These are phyloP conservation scores for Alternaria ventricosa DNA, from an alignment of 2,329 filamentous ascomycete species.

Conservation along the genomic window DNA sequence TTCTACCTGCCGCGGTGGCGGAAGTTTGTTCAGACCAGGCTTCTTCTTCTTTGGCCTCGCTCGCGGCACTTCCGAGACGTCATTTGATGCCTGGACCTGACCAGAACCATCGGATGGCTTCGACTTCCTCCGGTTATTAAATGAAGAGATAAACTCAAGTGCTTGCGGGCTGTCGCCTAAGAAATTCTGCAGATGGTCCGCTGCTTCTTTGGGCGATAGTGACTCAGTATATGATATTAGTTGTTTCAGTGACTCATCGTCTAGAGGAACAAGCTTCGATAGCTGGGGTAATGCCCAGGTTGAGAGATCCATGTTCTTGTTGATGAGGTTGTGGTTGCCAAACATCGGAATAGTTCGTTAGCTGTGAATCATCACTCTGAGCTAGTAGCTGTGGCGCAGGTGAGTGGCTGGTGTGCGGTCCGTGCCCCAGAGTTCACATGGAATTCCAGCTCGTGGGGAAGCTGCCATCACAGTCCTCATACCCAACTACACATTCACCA, in stretches of 20 bases:
- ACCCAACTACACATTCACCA: conserved; percentile 21
- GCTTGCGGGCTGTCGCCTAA: conserved; percentile 83
- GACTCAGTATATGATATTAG: conserved; percentile 81
- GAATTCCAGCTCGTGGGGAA: conserved; percentile 6
- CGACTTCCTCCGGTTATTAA: conserved; percentile 69
- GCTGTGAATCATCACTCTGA: conserved; percentile 27
- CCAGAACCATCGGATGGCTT: conserved; percentile 31
- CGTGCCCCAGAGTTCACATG: conserved; percentile 3
- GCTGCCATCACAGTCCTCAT: conserved; percentile 30
- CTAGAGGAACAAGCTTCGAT: conserved; percentile 79
- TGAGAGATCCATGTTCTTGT: conserved; percentile 49
- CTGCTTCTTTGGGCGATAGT: conserved; percentile 77
- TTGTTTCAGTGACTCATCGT: conserved; percentile 83
- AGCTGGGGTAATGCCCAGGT: conserved; percentile 73
- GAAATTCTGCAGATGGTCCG: conserved; percentile 84
- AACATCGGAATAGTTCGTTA: conserved; percentile 2
- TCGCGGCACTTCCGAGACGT: conserved; percentile 40
- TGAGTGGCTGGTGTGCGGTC: conserved; percentile 17
- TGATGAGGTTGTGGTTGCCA: conserved; percentile 1
- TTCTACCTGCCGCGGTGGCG: conserved; percentile 56
- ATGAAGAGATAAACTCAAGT: conserved; percentile 73
- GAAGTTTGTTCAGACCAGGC: conserved; percentile 46
- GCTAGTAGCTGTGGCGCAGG: conserved; percentile 23
- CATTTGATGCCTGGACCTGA: conserved; percentile 25
- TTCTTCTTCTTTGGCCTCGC: conserved; percentile 52